phyloP scores from a whole-genome alignment of 352 stramenopile species.

The Globisporangium heterothallicum region DNA sequence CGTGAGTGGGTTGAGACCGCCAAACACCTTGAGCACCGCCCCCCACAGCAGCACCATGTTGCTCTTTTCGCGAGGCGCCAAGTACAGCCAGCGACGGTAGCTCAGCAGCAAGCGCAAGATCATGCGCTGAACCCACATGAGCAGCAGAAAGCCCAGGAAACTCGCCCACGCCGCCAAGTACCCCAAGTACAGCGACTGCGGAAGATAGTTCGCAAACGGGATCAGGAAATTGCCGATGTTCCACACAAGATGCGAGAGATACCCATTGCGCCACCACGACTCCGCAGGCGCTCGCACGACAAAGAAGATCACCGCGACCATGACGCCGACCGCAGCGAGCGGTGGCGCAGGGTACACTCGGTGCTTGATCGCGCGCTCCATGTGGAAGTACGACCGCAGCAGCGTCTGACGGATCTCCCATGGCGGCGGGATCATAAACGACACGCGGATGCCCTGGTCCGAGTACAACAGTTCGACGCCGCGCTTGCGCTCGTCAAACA shows the following conservation, averaged over 20 bases:
- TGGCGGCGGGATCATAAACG: conserved; percentile 79
- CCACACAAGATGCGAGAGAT: conserved; percentile 74
- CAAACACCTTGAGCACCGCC: conserved; percentile 75
- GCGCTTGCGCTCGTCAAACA: conserved; percentile 85
- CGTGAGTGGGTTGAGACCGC: conserved; percentile 75
- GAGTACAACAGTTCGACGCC: conserved; percentile 84
- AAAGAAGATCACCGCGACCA: conserved; percentile 57
- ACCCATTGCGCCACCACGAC: conserved; percentile 83
- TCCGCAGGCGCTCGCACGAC: conserved; percentile 54
- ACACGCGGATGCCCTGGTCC: conserved; percentile 76
- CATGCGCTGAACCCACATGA: conserved; percentile 84
- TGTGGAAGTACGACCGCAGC: conserved; percentile 63
- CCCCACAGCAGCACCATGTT: conserved; percentile 65
- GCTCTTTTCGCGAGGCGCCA: conserved; percentile 64
- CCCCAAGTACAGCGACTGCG: conserved; percentile 69
- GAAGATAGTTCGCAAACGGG: conserved; percentile 57
- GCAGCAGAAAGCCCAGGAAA: conserved; percentile 73
- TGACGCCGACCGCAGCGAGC: conserved; percentile 44
- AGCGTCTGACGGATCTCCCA: conserved; percentile 62
- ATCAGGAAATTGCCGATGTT: conserved; percentile 74
- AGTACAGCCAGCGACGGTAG: conserved; percentile 87
- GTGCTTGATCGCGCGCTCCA: conserved; percentile 60
- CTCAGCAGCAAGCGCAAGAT: conserved; percentile 78
- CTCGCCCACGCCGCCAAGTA: conserved; percentile 80
- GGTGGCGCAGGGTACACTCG: conserved; percentile 78